A percentile compares a stretch with the other conserved stretches of the same genome.
These are phyloP conservation scores for Triticum urartu DNA, from an alignment of 176 grass and related monocot species.

Conservation along the genomic window DNA sequence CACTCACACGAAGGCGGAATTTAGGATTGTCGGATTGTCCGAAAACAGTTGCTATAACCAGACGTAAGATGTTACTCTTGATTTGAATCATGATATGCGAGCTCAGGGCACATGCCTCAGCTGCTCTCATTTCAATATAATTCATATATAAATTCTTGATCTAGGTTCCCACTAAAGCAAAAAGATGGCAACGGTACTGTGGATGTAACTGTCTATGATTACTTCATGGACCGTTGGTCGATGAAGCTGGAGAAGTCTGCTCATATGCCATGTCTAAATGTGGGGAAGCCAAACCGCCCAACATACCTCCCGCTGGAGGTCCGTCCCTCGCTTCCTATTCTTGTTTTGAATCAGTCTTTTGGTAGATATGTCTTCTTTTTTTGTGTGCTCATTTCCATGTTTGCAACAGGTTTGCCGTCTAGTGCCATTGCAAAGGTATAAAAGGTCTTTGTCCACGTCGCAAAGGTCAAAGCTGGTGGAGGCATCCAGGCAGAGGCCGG, in stretches of 20 bases:
- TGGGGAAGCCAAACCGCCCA: conserved; percentile 12
- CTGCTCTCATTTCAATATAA: background rate
- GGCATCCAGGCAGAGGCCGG: conserved; percentile 56
- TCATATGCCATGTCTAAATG: background rate
- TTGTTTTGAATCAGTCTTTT: background rate
- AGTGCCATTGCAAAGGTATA: conserved; percentile 68
- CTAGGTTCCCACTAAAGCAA: background rate
- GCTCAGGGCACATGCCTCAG: background rate
- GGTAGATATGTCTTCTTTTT: background rate
- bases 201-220: conserved; percentile 30
- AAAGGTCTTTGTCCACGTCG: conserved; percentile 34
- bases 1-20: conserved; percentile 17
- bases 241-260: background rate
- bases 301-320: conserved; percentile 27
- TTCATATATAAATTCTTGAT: background rate
- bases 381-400: conserved; percentile 4
- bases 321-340: background rate
- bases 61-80: background rate
- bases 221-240: conserved; percentile 15
- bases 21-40: background rate
- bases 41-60: conserved; percentile 15
- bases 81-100: background rate
- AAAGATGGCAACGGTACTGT: background rate
- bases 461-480: conserved; percentile 54
- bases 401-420: conserved; percentile 47